A percentile compares a stretch with the other conserved stretches of the same genome.
These are phyloP conservation scores for Aspergillus caelatus DNA, from an alignment of 2,329 filamentous ascomycete species.

Conservation along the genomic window DNA sequence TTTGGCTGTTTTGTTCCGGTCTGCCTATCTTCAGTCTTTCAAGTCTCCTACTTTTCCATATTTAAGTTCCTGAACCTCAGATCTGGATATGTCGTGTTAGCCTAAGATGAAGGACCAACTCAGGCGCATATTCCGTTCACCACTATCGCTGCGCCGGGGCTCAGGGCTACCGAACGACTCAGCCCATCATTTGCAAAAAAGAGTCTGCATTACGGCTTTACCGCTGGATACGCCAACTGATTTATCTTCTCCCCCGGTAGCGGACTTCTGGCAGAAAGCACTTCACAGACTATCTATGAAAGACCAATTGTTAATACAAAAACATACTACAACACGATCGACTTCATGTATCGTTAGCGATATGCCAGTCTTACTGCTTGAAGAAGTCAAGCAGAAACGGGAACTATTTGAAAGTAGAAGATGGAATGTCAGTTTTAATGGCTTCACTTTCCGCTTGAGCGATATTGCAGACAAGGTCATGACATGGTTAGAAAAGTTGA, in stretches of 20 bases:
- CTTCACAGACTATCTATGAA: not conserved
- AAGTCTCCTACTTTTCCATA: not conserved
- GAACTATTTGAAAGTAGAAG: not conserved
- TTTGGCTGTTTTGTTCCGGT: not conserved
- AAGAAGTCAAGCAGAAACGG: not conserved
- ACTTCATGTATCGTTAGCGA: not conserved
- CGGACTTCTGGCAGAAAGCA: not conserved
- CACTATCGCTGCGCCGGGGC: not conserved
- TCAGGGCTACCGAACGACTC: not conserved
- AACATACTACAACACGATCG: not conserved
- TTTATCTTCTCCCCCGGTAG: not conserved
- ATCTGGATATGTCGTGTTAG: not conserved
- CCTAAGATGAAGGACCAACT: not conserved
- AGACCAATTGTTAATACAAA: not conserved
- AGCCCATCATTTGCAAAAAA: not conserved
- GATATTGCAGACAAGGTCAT: not conserved
- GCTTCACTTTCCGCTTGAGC: not conserved
- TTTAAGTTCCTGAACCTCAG: not conserved
- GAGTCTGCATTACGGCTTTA: not conserved
- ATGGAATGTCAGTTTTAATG: not conserved
- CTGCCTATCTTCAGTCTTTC: not conserved
- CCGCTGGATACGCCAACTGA: not conserved
- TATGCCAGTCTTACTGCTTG: not conserved
- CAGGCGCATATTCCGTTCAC: not conserved
- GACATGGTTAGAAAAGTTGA: not conserved